Conservation (phyloP, 805 yeast species). For the Ogataea ganodermae region DNA sequence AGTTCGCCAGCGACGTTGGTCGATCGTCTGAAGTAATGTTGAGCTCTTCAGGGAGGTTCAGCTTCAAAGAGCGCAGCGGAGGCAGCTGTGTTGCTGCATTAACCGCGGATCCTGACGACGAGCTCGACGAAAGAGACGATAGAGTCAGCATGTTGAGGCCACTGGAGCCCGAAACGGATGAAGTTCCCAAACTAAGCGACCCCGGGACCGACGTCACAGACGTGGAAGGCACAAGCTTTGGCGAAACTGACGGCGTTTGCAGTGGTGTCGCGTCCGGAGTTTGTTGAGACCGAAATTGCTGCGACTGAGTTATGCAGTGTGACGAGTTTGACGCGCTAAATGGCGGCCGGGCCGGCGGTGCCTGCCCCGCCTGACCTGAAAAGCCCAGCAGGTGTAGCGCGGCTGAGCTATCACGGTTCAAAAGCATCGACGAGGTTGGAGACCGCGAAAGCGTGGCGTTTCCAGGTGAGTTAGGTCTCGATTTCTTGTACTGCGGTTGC, state of each 20-base stretch:
- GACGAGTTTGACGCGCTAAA: slow-evolving; percentile 3
- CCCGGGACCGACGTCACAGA: slow-evolving; percentile 14
- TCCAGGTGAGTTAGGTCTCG: slow-evolving; percentile 53
- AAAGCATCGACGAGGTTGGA: slow-evolving; percentile 26
- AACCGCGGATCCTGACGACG: slow-evolving; percentile 6
- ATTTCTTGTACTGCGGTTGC: slow-evolving; percentile 46
- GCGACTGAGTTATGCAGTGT: slow-evolving; percentile 6
- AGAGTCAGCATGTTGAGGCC: slow-evolving; percentile 12
- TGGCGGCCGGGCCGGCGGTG: slow-evolving; percentile 9
- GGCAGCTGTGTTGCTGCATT: slow-evolving; percentile 38
- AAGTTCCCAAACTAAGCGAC: slow-evolving; percentile 10
- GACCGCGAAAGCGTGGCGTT: slow-evolving; percentile 26
- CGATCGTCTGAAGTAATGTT: slow-evolving; percentile 28
- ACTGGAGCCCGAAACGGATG: slow-evolving; percentile 8
- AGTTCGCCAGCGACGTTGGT: not conserved
- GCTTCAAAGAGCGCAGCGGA: slow-evolving; percentile 50
- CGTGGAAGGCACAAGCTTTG: slow-evolving; percentile 28
- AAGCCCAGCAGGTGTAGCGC: slow-evolving; percentile 34
- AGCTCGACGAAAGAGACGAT: slow-evolving; percentile 14
- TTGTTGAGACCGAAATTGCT: slow-evolving; percentile 15
- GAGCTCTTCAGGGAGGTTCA: slow-evolving; percentile 48
- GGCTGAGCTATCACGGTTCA: slow-evolving; percentile 31
- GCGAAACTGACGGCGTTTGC: slow-evolving; percentile 41
- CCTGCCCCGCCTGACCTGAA: slow-evolving; percentile 16
- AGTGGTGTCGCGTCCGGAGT: slow-evolving; percentile 38